These are phyloP conservation scores for Zygoascus tannicola DNA, from an alignment of 805 yeast genomes.

Conservation along the genomic window DNA sequence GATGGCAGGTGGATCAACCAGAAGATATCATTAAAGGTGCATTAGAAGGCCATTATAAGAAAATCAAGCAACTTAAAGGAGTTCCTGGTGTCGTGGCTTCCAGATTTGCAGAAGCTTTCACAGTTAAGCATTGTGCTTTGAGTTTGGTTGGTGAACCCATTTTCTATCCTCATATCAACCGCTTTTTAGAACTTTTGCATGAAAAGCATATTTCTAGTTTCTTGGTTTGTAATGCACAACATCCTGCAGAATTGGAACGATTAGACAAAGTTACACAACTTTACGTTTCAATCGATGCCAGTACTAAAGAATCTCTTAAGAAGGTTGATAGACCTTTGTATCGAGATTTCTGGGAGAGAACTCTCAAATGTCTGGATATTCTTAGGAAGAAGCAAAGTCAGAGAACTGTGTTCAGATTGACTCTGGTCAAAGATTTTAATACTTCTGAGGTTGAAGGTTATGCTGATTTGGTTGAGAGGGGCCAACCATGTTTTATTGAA, in stretches of 20 bases:
- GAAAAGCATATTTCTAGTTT: conserved; percentile 74
- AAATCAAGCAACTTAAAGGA: conserved; percentile 90
- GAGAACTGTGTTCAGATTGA: conserved; percentile 83
- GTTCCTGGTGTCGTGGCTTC: conserved; percentile 91
- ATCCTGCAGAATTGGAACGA: conserved; percentile 69
- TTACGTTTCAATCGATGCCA: conserved; percentile 89
- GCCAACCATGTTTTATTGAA: conserved; percentile 79
- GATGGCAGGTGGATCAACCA: conserved; percentile 93
- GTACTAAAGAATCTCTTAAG: conserved; percentile 71
- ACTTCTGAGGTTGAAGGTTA: conserved; percentile 72
- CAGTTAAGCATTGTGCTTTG: conserved; percentile 83
- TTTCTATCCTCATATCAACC: conserved; percentile 83
- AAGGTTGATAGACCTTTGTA: conserved; percentile 82
- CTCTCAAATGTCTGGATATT: conserved; percentile 71
- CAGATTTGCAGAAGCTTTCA: conserved; percentile 83
- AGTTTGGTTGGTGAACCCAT: conserved; percentile 94
- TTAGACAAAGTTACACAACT: conserved; percentile 77
- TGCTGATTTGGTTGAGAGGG: conserved; percentile 78
- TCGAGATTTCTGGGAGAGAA: conserved; percentile 88
- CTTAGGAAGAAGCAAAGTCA: conserved; percentile 66
- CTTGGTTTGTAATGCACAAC: conserved; percentile 92
- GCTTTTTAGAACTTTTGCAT: conserved; percentile 72
- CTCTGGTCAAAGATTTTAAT: conserved; percentile 87
- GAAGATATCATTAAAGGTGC: conserved; percentile 80
- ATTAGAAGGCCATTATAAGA: conserved; percentile 76